Evolutionary conservation across 495 filamentous ascomycete species (phyloP), one percentile per base, ranked within the genome.

Genomic region (Neurospora sublineolata): DNA sequence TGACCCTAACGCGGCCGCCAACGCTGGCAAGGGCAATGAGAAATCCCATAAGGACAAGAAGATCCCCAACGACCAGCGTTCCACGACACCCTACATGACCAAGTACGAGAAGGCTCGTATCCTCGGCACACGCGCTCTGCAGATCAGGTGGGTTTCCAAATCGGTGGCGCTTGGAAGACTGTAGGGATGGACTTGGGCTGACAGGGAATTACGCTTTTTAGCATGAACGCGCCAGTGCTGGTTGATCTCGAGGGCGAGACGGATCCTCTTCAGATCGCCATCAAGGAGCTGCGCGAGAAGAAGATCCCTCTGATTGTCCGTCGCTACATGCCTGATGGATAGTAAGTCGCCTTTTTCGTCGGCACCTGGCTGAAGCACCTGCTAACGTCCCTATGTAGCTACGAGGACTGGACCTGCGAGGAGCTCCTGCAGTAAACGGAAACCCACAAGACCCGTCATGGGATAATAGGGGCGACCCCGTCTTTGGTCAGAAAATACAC

Each of bases 321-420:
- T 78, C 88, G 95, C 76, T 99, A 97, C 83, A 85, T 99, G 80
- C 95, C 95, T 16, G 96, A 98, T 83, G 95, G 95, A 86, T 95
- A 87, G 95, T 97, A 89, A 84, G 93, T 86, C 14, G 37, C 67
- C n/a, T 37, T 27, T 12, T 37, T 33, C 38, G 58, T 41, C n/a
- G 3, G 52, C 37, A 11, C n/a, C 46, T 41, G 4, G n/a, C n/a
- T 77, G 75, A 77, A 81, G 70, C 23, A 5, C 23, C 36, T n/a
- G 33, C 67, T 69, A 69, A 41, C 44, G 16, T 36, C 39, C 1
- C 37, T 16, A 4, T 14, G 23, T 72, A 97, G 94, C 83, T 99
- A 99, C 79, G 95, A 99, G 85, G 95, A 99, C 81, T 99, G 95
- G 95, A 95, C 93, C 69, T 97, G 94, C 83, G 95, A 99, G 83